These are phyloP conservation scores for Diplotaxis tenuifolia DNA, from an alignment of 345 rosid genomes.

Conservation along the genomic window DNA sequence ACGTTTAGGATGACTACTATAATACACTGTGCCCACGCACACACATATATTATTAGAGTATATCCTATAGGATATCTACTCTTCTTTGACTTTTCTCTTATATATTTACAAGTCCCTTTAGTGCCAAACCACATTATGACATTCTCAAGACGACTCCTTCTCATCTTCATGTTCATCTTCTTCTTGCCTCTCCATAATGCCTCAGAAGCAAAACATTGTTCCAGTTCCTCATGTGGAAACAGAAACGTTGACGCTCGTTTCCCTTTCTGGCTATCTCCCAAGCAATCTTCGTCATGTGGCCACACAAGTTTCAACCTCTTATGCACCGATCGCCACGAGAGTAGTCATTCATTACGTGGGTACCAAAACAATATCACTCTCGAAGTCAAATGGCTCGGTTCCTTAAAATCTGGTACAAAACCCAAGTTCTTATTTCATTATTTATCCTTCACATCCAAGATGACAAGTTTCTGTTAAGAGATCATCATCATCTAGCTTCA, in stretches of 20 bases:
- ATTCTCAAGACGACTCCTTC: constrained; percentile 11
- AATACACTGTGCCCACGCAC: no score
- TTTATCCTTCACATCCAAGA: neutral
- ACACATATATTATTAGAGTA: no score
- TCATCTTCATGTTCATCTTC: constrained; percentile 30
- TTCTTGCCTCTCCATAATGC: constrained; percentile 24
- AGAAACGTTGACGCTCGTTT: constrained; percentile 42
- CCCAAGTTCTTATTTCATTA: neutral
- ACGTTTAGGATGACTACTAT: no score
- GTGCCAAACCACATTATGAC: constrained; percentile 23
- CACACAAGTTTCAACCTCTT: constrained; percentile 53
- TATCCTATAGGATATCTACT: no score
- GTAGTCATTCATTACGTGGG: no score
- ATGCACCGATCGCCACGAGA: constrained; percentile 35
- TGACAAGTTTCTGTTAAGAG: neutral
- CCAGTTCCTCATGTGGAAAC: constrained; percentile 32
- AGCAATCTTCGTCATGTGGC: constrained; percentile 47
- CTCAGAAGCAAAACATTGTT: constrained; percentile 33
- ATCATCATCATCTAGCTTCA: neutral
- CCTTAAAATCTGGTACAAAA: constrained; percentile 37
- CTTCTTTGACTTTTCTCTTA: no score
- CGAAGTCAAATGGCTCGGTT: neutral
- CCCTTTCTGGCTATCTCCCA: constrained; percentile 51
- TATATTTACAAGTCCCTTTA: neutral
- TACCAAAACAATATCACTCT: no score